These are phyloP conservation scores for Fusarium papillatum DNA, from an alignment of 2,329 filamentous ascomycete species.

Conservation along the genomic window DNA sequence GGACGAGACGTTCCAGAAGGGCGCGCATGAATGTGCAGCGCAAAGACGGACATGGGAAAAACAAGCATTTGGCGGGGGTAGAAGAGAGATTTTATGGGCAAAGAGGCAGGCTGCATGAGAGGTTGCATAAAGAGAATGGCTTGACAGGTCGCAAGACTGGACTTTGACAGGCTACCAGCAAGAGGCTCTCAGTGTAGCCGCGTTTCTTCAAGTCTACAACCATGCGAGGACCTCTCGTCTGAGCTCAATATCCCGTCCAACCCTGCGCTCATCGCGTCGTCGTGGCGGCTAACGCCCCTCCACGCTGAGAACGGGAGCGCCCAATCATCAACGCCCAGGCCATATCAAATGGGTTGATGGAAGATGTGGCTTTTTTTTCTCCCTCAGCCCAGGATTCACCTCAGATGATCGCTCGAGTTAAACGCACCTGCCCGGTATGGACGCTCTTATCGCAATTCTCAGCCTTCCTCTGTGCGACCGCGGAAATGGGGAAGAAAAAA, in stretches of 20 bases:
- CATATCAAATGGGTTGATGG: conserved; percentile 10
- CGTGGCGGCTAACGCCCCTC: conserved; percentile 21
- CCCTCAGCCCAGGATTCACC: neutral
- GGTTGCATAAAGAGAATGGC: neutral
- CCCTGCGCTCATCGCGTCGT: conserved; percentile 23
- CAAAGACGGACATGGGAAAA: neutral
- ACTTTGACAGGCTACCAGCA: conserved; percentile 17
- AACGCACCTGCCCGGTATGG: conserved; percentile 12
- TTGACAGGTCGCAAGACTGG: neutral
- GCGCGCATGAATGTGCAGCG: conserved; percentile 30
- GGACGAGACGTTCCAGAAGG: conserved; percentile 30
- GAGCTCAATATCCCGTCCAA: conserved; percentile 30
- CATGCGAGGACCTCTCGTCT: neutral
- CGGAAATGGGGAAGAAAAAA: neutral
- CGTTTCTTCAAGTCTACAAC: neutral
- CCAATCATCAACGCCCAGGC: conserved; percentile 18
- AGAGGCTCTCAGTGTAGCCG: conserved; percentile 12
- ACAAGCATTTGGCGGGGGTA: neutral
- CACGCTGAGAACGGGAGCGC: neutral
- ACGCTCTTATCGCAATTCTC: neutral
- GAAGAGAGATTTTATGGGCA: neutral
- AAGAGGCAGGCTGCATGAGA: conserved; percentile 18
- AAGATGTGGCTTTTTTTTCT: conserved; percentile 5
- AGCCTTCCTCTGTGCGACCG: neutral
- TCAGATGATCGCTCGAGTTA: conserved; percentile 14